These are phyloP conservation scores for Phoma sp. DNA, from an alignment of 2,329 filamentous ascomycete species.

Conservation along the genomic window DNA sequence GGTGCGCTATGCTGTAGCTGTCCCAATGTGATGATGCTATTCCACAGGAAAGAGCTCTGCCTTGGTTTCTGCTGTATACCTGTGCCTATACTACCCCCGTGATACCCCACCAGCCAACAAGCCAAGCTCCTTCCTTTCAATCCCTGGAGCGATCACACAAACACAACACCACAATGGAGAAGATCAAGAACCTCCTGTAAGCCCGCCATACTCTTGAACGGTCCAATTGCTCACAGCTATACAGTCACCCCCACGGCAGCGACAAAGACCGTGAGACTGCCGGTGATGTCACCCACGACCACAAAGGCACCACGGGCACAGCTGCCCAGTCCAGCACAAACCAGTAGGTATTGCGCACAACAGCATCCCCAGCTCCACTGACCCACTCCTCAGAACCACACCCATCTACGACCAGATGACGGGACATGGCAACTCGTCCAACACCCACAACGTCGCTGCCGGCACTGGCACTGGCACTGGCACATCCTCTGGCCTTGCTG, in stretches of 20 bases:
- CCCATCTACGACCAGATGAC: constrained; percentile 43
- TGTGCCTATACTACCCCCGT: constrained; percentile 1
- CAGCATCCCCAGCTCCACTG: background rate
- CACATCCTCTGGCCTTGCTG: constrained; percentile 1
- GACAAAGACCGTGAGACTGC: constrained; percentile 45
- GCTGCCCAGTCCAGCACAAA: constrained; percentile 6
- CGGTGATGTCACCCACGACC: constrained; percentile 23
- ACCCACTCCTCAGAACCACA: background rate
- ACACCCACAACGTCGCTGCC: constrained; percentile 14
- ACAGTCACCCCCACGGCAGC: constrained; percentile 42
- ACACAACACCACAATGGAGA: constrained; percentile 47
- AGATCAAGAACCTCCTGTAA: constrained; percentile 54
- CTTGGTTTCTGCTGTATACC: constrained; percentile 25
- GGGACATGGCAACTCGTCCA: constrained; percentile 9
- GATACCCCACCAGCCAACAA: constrained; percentile 2
- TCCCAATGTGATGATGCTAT: constrained; percentile 26
- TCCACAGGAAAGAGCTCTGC: constrained; percentile 25
- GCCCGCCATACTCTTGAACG: constrained; percentile 7
- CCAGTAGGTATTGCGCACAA: background rate
- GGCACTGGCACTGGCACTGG: constrained; percentile 16
- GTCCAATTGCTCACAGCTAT: constrained; percentile 23
- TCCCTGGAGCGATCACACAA: constrained; percentile 18
- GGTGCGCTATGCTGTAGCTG: constrained; percentile 7
- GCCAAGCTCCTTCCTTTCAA: constrained; percentile 5
- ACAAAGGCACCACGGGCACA: constrained; percentile 21